Evolutionary conservation across 179 eudicot genomes (phyloP), one percentile per base, ranked within the genome.

Genomic region (Spergularia azorica): DNA sequence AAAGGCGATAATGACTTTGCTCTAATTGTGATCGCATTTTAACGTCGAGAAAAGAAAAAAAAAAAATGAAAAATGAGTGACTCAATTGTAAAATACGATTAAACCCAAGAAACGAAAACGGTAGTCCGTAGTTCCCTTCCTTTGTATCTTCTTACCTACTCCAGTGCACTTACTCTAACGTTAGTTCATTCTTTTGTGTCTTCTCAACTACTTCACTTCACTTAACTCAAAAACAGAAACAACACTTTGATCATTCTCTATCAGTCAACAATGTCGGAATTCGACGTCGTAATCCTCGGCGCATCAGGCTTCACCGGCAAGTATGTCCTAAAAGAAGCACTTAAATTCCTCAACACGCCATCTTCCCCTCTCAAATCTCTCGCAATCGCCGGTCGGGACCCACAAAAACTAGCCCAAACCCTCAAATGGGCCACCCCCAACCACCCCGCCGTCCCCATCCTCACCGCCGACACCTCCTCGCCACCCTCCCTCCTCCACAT

Each of bases 231-330:
- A 21, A 21, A 21, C 21, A 21, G 21, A 21, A 0, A 21, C 21
- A 21, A 21, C 21, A 21, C 21, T 21, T 21, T 21, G 21, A 21
- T 21, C 86, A 89, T 62, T 77, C 88, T 75, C 58, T 18, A 0
- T 77, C 75, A 20, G 90, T 87, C 16, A 75, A 75, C 15, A 38
- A 75, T 75, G 78, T 71, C 78, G 57, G 63, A 75, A 70, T 85
- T 51, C 81, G 98, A 94, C 83, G 6, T 90, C 8, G 55, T 90
- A 41, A 88, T 94, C 77, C 76, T 92, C 1, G 98, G 97, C 0
- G 96, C 98, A 6, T 88, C 98, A 14, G 98, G 98, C 3, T 94
- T 89, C 90, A 94, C 97, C 6, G 96, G 97, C 0, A 90, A 90
- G 67, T 89, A 92, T 72, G 97, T 92, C 11, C 41, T 94, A 61